Percentiles rank a stretch among this genome's conserved stretches.
phyloP scores from a whole-genome alignment of 768 basidiomycete species.

The Lactarius sp. region DNA sequence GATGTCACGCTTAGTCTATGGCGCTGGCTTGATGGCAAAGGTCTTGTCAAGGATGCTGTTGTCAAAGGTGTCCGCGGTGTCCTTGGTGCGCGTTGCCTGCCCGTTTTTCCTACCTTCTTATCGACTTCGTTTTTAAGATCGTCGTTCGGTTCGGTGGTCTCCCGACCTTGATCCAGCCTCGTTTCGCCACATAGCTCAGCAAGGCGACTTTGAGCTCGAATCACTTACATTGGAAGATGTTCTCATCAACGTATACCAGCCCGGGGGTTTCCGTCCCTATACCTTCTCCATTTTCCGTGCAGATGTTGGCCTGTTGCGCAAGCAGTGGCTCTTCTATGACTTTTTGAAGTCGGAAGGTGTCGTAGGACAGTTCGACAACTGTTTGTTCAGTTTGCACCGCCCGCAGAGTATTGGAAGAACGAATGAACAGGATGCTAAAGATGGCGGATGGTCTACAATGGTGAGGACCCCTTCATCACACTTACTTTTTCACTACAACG shows the following conservation, averaged over 20 bases:
- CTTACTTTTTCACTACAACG: not conserved
- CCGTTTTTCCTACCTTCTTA: not conserved
- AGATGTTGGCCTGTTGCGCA: slow-evolving; percentile 75
- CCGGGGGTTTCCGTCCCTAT: slow-evolving; percentile 86
- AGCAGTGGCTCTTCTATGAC: slow-evolving; percentile 95
- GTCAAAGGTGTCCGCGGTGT: slow-evolving; percentile 93
- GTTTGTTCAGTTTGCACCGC: slow-evolving; percentile 91
- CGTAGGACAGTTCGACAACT: slow-evolving; percentile 97
- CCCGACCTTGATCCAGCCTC: slow-evolving; percentile 73
- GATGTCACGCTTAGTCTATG: slow-evolving; percentile 90
- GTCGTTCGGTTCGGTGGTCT: slow-evolving; percentile 83
- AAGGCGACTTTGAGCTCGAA: slow-evolving; percentile 91
- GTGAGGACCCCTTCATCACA: not conserved
- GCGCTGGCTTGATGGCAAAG: slow-evolving; percentile 94
- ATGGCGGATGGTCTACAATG: slow-evolving; percentile 58
- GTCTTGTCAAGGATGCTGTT: slow-evolving; percentile 84
- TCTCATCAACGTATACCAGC: slow-evolving; percentile 91
- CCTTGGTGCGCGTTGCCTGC: slow-evolving; percentile 50
- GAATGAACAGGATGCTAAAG: slow-evolving; percentile 76
- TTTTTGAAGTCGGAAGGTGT: slow-evolving; percentile 86
- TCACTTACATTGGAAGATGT: slow-evolving; percentile 89
- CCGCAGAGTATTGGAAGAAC: slow-evolving; percentile 94
- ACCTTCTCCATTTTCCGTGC: slow-evolving; percentile 93
- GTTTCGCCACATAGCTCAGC: slow-evolving; percentile 66
- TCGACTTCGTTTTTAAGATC: slow-evolving; percentile 48